These are phyloP conservation scores for Carnegiea gigantea DNA, from an alignment of 179 eudicot species.

Conservation along the genomic window DNA sequence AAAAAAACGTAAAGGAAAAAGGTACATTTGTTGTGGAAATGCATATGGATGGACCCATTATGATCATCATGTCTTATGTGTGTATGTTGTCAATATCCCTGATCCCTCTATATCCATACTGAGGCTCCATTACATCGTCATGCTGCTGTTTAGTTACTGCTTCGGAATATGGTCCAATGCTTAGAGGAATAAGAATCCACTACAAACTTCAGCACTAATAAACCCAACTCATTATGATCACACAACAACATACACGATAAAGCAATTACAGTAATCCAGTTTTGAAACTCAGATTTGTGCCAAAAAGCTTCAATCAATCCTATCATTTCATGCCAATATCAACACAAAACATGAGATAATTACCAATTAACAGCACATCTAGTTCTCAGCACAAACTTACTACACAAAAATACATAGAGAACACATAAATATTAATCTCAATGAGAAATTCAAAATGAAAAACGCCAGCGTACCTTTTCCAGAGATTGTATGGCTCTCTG, in stretches of 20 bases:
- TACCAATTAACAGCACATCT: not conserved
- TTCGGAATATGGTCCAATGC: too few species aligned
- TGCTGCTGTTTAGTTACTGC: too few species aligned
- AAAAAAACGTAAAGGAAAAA: too few species aligned
- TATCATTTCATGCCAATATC: not conserved
- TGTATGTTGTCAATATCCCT: too few species aligned
- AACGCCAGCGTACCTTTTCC: conserved; percentile 51
- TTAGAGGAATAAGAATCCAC: not conserved
- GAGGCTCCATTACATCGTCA: not conserved
- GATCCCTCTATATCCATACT: too few species aligned
- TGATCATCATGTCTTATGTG: too few species aligned
- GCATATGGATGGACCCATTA: too few species aligned
- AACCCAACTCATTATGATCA: not conserved
- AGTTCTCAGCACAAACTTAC: not conserved
- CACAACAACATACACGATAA: not conserved
- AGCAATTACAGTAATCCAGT: not conserved
- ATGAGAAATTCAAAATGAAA: not conserved
- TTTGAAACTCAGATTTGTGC: not conserved
- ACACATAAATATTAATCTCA: not conserved
- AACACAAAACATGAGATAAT: not conserved
- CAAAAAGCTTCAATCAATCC: not conserved
- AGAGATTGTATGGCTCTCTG: conserved; percentile 69
- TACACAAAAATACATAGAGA: not conserved
- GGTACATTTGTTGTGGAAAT: too few species aligned
- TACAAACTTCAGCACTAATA: not conserved